Percentiles rank a stretch among this genome's conserved stretches.
These are phyloP conservation scores for Pseudohyphozyma bogoriensis DNA, from an alignment of 768 basidiomycete genomes.

Conservation along the genomic window DNA sequence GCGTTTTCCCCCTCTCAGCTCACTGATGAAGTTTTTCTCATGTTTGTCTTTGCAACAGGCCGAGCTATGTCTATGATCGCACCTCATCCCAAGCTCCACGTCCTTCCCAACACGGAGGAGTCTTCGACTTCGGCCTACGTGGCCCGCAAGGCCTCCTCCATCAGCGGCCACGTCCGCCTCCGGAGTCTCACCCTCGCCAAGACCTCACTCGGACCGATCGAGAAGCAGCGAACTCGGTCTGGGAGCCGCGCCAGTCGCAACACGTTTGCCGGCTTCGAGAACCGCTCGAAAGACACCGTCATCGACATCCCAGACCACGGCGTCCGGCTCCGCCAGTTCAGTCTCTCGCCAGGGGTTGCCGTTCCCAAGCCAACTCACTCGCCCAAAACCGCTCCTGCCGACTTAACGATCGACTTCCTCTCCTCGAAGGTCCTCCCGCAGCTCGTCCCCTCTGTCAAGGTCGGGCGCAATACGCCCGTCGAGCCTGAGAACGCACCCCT, in stretches of 20 bases:
- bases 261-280: slow-evolving; percentile 21
- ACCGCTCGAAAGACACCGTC: background rate
- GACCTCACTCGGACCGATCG: background rate
- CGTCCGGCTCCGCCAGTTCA: slow-evolving; percentile 2
- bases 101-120: slow-evolving; percentile 5
- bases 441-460: slow-evolving; percentile 15
- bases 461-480: slow-evolving; percentile 1
- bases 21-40: background rate
- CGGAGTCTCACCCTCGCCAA: slow-evolving; percentile 22
- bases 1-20: background rate
- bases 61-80: slow-evolving; percentile 19
- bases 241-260: slow-evolving; percentile 5
- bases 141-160: background rate
- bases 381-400: background rate
- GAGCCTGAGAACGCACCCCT: background rate
- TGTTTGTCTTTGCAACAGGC: background rate
- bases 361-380: background rate
- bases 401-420: slow-evolving; percentile 19
- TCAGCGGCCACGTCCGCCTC: slow-evolving; percentile 10
- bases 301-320: background rate
- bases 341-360: background rate
- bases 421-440: slow-evolving; percentile 15
- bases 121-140: background rate
- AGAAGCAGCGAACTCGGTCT: background rate
- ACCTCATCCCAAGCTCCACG: slow-evolving; percentile 14